Conservation (phyloP, 169 alveolate genomes). For the Perkinsus olseni region DNA sequence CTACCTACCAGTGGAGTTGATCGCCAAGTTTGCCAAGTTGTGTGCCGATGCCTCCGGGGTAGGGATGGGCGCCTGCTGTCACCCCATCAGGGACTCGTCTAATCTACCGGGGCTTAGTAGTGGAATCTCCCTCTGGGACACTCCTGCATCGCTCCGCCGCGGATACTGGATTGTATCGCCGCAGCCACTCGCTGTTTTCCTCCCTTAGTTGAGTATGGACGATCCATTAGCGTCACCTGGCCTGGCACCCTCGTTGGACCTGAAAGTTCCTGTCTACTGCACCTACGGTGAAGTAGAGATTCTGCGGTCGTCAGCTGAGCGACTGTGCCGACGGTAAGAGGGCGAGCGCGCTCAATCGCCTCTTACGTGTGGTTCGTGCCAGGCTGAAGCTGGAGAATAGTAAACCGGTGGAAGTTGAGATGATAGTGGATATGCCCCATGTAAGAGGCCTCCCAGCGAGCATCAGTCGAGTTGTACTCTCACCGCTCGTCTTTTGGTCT, state of each 20-base stretch:
- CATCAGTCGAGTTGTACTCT: too few relatives aligned
- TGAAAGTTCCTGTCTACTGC: neutral
- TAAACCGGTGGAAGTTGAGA: neutral
- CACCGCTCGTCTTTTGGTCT: too few relatives aligned
- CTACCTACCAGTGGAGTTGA: neutral
- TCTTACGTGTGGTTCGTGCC: neutral
- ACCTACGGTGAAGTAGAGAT: neutral
- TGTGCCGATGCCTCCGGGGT: neutral
- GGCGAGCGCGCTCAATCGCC: too few relatives aligned
- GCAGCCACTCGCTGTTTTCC: neutral
- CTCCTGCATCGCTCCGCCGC: too few relatives aligned
- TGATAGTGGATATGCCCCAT: neutral
- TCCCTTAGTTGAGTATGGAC: neutral
- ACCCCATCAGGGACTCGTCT: too few relatives aligned
- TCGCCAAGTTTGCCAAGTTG: neutral
- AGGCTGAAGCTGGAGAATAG: neutral
- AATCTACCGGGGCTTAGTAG: too few relatives aligned
- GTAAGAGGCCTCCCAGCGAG: too few relatives aligned
- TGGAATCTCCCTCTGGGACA: too few relatives aligned
- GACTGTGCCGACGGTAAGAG: neutral
- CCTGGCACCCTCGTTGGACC: neutral
- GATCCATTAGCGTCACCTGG: neutral
- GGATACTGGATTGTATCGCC: too few relatives aligned
- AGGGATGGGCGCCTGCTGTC: neutral
- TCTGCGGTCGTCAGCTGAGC: neutral